A percentile compares a stretch with the other conserved stretches of the same genome.
Evolutionary conservation across 306 rosid genomes (phyloP).

Genomic region (Quercus wislizeni): DNA sequence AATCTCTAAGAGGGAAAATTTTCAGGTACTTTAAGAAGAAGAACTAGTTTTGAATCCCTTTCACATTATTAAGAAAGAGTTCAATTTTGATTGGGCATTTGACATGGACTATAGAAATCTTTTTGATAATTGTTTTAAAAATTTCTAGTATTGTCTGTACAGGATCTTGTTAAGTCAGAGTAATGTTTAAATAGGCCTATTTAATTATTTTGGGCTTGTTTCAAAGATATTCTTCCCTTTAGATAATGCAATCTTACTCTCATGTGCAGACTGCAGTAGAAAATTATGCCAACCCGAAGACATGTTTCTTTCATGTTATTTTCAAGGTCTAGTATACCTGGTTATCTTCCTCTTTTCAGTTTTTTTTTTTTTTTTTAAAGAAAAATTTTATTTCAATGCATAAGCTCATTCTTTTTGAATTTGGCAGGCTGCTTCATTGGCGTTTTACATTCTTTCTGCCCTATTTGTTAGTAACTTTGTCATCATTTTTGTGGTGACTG

Average conservation of each 20-base stretch:
- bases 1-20: not conserved
- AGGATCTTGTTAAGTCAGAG: not conserved
- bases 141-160: not conserved
- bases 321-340: slow-evolving; percentile 64
- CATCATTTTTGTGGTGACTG: slow-evolving; percentile 97
- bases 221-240: not conserved
- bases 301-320: slow-evolving; percentile 92
- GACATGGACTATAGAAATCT: not conserved
- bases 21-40: not conserved
- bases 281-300: slow-evolving; percentile 92
- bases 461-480: slow-evolving; percentile 82
- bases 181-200: not conserved
- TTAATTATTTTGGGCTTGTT: not conserved
- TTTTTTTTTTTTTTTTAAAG: not conserved
- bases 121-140: not conserved
- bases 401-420: slow-evolving; percentile 1
- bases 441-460: slow-evolving; percentile 90
- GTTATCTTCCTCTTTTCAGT: not conserved
- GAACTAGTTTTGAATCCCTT: not conserved
- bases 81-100: not conserved
- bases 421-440: slow-evolving; percentile 86
- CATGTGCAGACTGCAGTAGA: slow-evolving; percentile 71
- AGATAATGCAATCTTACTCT: slow-evolving; percentile 12
- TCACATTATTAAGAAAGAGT: not conserved
- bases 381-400: not conserved